A percentile compares a stretch with the other conserved stretches of the same genome.
phyloP scores from a whole-genome alignment of 192 early-diverging fungal species.

The Haplosporangium gracile region DNA sequence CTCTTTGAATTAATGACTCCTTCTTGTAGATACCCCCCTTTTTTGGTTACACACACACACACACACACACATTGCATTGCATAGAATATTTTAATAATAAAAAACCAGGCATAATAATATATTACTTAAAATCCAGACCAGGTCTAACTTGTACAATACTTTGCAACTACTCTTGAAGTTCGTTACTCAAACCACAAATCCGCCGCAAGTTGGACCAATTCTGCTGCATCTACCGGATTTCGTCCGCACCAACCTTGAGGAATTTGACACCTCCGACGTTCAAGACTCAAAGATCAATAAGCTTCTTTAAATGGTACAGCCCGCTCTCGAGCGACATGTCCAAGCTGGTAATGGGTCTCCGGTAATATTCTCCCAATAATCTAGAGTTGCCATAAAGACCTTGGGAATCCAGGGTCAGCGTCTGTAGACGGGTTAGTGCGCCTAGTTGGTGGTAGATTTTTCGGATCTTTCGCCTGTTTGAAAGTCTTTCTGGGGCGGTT shows the following conservation, averaged over 20 bases:
- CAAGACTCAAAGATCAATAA: not conserved
- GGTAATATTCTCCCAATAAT: not conserved
- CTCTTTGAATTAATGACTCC: not conserved
- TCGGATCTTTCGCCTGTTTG: not conserved
- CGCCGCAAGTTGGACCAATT: not conserved
- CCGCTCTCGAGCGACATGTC: not conserved
- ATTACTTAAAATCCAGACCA: not conserved
- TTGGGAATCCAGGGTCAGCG: not conserved
- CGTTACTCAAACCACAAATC: not conserved
- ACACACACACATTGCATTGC: not conserved
- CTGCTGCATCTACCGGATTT: not conserved
- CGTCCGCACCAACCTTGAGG: not conserved
- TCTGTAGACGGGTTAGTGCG: not conserved
- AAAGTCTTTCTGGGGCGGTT: not conserved
- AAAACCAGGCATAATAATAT: not conserved
- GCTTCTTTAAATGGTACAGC: not conserved
- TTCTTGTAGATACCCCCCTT: not conserved
- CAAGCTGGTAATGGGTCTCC: not conserved
- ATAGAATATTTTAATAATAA: not conserved
- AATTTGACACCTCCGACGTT: not conserved
- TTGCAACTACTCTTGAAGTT: not conserved
- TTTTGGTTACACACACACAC: not conserved
- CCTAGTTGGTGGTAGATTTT: not conserved
- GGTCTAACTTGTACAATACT: not conserved
- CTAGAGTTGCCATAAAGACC: not conserved